These are phyloP conservation scores for Phytopythium montanum DNA, from an alignment of 352 stramenopile species.

Conservation along the genomic window DNA sequence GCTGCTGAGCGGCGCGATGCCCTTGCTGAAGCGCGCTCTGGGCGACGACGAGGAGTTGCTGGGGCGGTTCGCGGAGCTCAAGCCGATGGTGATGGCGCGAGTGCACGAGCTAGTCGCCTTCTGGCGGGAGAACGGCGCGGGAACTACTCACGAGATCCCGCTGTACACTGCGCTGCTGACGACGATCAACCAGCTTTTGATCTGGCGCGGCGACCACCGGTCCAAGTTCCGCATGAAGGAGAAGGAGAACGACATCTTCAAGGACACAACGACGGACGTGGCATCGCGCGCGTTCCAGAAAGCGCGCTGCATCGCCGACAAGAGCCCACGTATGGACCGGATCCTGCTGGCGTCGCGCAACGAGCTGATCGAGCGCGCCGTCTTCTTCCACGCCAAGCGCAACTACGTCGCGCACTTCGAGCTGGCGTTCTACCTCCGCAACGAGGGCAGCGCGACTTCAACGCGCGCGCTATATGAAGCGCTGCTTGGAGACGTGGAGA, in stretches of 20 bases:
- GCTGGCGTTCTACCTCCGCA: slow-evolving; percentile 10
- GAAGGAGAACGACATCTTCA: slow-evolving; percentile 52
- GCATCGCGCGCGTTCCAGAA: slow-evolving; percentile 42
- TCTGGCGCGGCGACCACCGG: slow-evolving; percentile 50
- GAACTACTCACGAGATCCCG: slow-evolving; percentile 51
- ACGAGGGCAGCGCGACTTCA: slow-evolving; percentile 8
- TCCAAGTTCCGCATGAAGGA: slow-evolving; percentile 39
- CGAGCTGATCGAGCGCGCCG: slow-evolving; percentile 56
- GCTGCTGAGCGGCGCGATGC: slow-evolving; percentile 31
- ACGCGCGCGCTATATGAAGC: slow-evolving; percentile 34
- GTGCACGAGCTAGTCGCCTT: slow-evolving; percentile 34
- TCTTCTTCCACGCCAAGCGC: slow-evolving; percentile 59
- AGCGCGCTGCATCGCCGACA: not conserved
- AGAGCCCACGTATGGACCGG: slow-evolving; percentile 7
- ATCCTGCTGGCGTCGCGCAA: slow-evolving; percentile 48
- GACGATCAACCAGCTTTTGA: slow-evolving; percentile 49
- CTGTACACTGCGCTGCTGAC: slow-evolving; percentile 48
- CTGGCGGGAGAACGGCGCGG: slow-evolving; percentile 40
- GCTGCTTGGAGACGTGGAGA: slow-evolving; percentile 42
- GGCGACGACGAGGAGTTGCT: slow-evolving; percentile 26
- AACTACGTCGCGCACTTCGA: slow-evolving; percentile 50
- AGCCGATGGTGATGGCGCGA: slow-evolving; percentile 33
- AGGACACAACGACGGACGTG: slow-evolving; percentile 47
- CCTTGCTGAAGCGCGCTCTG: slow-evolving; percentile 35
- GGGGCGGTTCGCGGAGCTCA: slow-evolving; percentile 30